These are phyloP conservation scores for Zoysia pacifica DNA, from an alignment of 176 grass and related monocot genomes.

Conservation along the genomic window DNA sequence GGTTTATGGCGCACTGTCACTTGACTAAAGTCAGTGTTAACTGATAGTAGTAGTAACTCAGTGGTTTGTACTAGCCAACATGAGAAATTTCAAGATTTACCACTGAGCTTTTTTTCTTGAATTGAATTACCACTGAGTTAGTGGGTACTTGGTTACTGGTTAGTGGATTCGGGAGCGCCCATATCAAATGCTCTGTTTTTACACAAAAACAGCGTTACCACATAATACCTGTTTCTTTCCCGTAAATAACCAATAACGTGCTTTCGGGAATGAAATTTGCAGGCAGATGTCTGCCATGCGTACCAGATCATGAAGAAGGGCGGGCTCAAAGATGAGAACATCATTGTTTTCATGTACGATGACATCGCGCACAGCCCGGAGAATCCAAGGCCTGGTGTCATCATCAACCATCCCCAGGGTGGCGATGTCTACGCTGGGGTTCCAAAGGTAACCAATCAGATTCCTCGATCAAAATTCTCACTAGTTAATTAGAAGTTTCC, in stretches of 20 bases:
- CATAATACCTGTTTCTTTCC: not conserved
- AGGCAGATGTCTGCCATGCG: slow-evolving; percentile 96
- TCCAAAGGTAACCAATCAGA: slow-evolving; percentile 65
- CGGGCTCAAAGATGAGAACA: slow-evolving; percentile 91
- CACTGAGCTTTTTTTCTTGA: not conserved
- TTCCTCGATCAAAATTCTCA: slow-evolving; percentile 9
- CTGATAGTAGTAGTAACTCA: too few relatives aligned
- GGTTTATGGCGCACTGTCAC: not conserved
- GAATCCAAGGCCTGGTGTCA: slow-evolving; percentile 73
- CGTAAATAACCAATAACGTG: not conserved
- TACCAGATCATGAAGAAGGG: slow-evolving; percentile 99
- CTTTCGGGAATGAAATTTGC: slow-evolving; percentile 17
- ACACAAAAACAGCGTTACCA: too few relatives aligned
- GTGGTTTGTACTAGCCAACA: not conserved
- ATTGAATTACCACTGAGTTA: not conserved
- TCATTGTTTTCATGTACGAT: slow-evolving; percentile 97
- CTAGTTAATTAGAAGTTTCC: not conserved
- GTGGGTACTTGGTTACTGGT: not conserved
- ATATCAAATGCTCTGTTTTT: not conserved
- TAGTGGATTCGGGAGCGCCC: not conserved
- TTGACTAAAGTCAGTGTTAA: not conserved
- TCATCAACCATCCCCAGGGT: slow-evolving; percentile 93
- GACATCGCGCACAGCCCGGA: slow-evolving; percentile 78
- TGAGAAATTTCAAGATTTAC: not conserved
- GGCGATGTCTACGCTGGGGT: slow-evolving; percentile 92